These are phyloP conservation scores for Paramecium tetraurelia DNA, from an alignment of 73 alveolate genomes.

Conservation along the genomic window DNA sequence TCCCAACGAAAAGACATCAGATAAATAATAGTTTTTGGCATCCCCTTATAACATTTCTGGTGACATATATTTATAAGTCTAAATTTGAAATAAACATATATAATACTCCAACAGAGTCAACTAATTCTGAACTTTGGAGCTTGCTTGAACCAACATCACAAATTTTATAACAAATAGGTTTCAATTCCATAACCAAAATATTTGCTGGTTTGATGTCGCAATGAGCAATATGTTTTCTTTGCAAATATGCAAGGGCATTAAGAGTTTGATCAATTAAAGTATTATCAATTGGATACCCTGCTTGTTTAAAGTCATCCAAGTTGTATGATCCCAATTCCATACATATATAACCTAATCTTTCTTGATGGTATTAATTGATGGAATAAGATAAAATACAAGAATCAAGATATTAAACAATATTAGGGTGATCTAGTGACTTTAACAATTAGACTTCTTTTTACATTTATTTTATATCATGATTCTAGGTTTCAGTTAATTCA, in stretches of 20 bases:
- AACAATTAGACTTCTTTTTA: neutral
- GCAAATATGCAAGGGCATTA: neutral
- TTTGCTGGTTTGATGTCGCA: constrained; percentile 35
- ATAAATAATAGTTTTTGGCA: neutral
- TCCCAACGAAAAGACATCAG: neutral
- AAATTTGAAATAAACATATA: neutral
- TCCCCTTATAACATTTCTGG: neutral
- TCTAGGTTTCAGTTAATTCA: neutral
- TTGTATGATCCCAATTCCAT: neutral
- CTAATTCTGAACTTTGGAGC: neutral
- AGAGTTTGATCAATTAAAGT: neutral
- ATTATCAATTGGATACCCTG: neutral
- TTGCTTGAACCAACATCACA: constrained; percentile 28
- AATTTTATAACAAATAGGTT: neutral
- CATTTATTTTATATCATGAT: neutral
- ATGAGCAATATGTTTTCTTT: neutral
- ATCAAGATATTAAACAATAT: neutral
- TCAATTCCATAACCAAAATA: neutral
- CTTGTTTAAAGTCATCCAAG: neutral
- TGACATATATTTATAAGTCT: constrained; percentile 27
- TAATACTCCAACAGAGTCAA: neutral
- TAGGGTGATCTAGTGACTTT: neutral
- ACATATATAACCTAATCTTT: neutral
- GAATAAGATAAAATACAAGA: neutral
- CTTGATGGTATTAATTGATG: neutral